A percentile compares a stretch with the other conserved stretches of the same genome.
These are phyloP conservation scores for Pichia norvegensis DNA, from an alignment of 1,139 yeast genomes.

Conservation along the genomic window DNA sequence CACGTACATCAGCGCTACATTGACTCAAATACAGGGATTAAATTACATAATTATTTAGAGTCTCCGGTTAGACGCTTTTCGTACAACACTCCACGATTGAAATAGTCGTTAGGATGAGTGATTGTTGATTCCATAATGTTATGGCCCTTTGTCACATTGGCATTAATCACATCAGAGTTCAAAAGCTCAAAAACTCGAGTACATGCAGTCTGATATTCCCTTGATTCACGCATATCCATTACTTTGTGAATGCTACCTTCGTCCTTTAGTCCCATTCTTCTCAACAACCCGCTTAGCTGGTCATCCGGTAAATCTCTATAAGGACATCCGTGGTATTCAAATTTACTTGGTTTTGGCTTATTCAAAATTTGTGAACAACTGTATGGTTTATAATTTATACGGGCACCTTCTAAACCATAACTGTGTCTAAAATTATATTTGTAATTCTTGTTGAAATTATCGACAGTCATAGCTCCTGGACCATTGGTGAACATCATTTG, in stretches of 20 bases:
- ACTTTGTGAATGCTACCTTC: conserved; percentile 55
- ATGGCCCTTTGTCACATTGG: conserved; percentile 36
- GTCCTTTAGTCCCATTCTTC: conserved; percentile 62
- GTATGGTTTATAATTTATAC: conserved; percentile 80
- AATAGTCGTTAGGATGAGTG: conserved; percentile 82
- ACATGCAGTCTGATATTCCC: conserved; percentile 79
- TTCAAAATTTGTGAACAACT: conserved; percentile 71
- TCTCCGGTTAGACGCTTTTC: conserved; percentile 13
- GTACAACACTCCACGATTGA: conserved; percentile 57
- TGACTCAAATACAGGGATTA: background rate
- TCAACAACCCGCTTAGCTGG: conserved; percentile 46
- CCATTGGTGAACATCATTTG: conserved; percentile 54
- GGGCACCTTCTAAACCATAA: conserved; percentile 87
- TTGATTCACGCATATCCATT: conserved; percentile 54
- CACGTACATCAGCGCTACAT: background rate
- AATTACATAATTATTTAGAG: background rate
- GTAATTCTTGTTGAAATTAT: conserved; percentile 81
- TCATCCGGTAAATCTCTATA: conserved; percentile 69
- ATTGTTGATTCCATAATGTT: conserved; percentile 42
- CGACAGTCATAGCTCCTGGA: conserved; percentile 47
- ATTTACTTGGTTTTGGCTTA: conserved; percentile 60
- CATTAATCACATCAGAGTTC: conserved; percentile 40
- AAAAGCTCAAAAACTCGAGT: conserved; percentile 80
- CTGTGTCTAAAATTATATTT: conserved; percentile 78
- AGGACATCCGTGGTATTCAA: conserved; percentile 87